phyloP scores from a whole-genome alignment of 176 grass and related monocot species.

The Cocos nucifera region DNA sequence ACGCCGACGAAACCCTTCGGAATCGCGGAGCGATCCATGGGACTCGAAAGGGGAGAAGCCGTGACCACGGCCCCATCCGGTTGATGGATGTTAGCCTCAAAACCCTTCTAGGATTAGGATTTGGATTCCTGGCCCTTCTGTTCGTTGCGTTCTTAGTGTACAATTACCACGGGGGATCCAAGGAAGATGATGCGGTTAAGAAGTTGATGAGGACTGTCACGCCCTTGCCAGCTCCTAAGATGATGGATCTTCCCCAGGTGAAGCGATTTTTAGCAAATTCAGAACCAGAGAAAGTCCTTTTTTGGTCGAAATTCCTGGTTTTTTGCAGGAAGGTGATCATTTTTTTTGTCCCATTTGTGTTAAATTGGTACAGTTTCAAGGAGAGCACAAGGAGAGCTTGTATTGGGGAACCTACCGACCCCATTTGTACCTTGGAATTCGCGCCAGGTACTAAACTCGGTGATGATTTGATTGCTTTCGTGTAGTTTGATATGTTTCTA shows the following conservation, averaged over 20 bases:
- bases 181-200: slow-evolving; percentile 27
- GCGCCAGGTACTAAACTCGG: slow-evolving; percentile 51
- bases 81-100: slow-evolving; percentile 41
- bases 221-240: slow-evolving; percentile 54
- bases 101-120: slow-evolving; percentile 26
- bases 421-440: slow-evolving; percentile 86
- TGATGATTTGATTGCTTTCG: not conserved
- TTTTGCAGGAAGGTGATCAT: slow-evolving; percentile 19
- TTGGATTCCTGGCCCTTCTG: slow-evolving; percentile 22
- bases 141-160: slow-evolving; percentile 27
- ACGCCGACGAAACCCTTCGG: slow-evolving; percentile 15
- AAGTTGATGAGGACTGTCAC: slow-evolving; percentile 61
- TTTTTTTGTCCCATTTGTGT: slow-evolving; percentile 7
- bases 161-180: slow-evolving; percentile 17
- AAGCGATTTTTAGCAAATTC: not conserved
- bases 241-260: slow-evolving; percentile 96
- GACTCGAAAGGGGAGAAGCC: slow-evolving; percentile 9
- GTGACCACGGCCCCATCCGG: slow-evolving; percentile 45
- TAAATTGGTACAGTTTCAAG: slow-evolving; percentile 67
- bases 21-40: slow-evolving; percentile 17
- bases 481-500: not conserved
- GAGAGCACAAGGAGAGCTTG: slow-evolving; percentile 75
- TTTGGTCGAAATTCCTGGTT: not conserved
- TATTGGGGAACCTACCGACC: slow-evolving; percentile 96
- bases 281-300: slow-evolving; percentile 1